phyloP scores from a whole-genome alignment of 1,284 basidiomycete genomes.

The Trametes hirsuta region DNA sequence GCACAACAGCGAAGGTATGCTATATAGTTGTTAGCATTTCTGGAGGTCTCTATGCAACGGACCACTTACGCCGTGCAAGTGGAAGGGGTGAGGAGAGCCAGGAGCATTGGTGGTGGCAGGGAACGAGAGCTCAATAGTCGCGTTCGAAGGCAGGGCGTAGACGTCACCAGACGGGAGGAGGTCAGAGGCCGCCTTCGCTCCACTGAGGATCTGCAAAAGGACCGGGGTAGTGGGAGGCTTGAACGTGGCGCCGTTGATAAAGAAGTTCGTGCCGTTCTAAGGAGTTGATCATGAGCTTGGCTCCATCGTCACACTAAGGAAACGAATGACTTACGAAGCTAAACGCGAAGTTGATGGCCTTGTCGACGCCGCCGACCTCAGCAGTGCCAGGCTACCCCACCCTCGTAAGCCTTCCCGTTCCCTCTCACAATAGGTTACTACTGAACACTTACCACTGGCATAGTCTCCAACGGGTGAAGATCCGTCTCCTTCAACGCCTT shows the following conservation, averaged over 20 bases:
- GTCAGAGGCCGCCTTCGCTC: constrained; percentile 32
- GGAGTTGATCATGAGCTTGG: neutral
- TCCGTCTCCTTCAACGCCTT: constrained; percentile 35
- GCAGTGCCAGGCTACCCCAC: constrained; percentile 32
- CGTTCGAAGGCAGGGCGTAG: constrained; percentile 33
- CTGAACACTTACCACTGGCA: constrained; percentile 15
- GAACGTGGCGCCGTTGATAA: constrained; percentile 34
- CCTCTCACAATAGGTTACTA: neutral
- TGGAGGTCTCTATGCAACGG: neutral
- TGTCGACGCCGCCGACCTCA: constrained; percentile 31
- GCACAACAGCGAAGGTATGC: constrained; percentile 34
- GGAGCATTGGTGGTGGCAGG: constrained; percentile 29
- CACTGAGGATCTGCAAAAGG: constrained; percentile 43
- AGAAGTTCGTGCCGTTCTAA: constrained; percentile 27
- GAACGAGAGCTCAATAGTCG: constrained; percentile 40
- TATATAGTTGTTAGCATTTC: neutral
- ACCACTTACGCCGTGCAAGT: constrained; percentile 42
- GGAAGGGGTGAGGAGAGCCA: constrained; percentile 42
- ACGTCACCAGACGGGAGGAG: constrained; percentile 38
- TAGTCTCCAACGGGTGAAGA: constrained; percentile 23
- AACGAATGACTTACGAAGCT: constrained; percentile 26
- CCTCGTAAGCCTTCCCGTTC: neutral
- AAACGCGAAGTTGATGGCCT: constrained; percentile 32
- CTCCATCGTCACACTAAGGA: neutral
- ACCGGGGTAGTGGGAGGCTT: constrained; percentile 35